Evolutionary conservation across 1,284 basidiomycete genomes (phyloP).

Genomic region (Sanghuangporus sanghuang): DNA sequence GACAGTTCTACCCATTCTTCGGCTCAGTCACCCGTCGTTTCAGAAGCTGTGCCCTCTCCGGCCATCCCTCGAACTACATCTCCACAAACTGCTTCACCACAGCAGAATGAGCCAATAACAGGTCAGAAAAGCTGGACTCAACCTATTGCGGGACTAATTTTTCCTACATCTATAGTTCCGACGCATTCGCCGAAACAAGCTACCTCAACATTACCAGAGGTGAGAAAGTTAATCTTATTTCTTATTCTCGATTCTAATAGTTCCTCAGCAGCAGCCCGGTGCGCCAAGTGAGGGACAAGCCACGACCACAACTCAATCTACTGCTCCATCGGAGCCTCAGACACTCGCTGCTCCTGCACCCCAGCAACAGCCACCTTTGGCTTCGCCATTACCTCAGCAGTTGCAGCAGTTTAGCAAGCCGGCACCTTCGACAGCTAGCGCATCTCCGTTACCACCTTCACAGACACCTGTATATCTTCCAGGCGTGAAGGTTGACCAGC

Average conservation of each 20-base stretch:
- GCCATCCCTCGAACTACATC: conserved; percentile 42
- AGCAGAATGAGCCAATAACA: conserved; percentile 35
- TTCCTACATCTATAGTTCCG: conserved; percentile 10
- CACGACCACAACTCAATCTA: background rate
- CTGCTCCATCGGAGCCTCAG: conserved; percentile 16
- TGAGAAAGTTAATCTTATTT: background rate
- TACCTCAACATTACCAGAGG: conserved; percentile 19
- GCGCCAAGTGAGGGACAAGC: conserved; percentile 3
- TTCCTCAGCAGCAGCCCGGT: background rate
- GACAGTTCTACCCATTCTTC: conserved; percentile 69
- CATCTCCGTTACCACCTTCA: conserved; percentile 27
- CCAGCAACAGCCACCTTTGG: conserved; percentile 28
- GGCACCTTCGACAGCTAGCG: conserved; percentile 22
- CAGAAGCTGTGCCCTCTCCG: conserved; percentile 58
- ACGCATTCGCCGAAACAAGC: conserved; percentile 11
- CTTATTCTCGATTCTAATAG: background rate
- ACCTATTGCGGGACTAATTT: background rate
- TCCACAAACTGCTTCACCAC: conserved; percentile 39
- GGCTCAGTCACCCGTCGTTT: conserved; percentile 64
- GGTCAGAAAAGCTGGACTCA: conserved; percentile 29
- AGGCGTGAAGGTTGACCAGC: conserved; percentile 50
- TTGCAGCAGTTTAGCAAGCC: conserved; percentile 42
- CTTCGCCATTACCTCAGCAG: conserved; percentile 60
- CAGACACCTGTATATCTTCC: conserved; percentile 59
- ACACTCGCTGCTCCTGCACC: conserved; percentile 16